Evolutionary conservation across 2,329 filamentous ascomycete genomes (phyloP), one percentile per base, ranked within the genome.

Genomic region (Coniella vitis): DNA sequence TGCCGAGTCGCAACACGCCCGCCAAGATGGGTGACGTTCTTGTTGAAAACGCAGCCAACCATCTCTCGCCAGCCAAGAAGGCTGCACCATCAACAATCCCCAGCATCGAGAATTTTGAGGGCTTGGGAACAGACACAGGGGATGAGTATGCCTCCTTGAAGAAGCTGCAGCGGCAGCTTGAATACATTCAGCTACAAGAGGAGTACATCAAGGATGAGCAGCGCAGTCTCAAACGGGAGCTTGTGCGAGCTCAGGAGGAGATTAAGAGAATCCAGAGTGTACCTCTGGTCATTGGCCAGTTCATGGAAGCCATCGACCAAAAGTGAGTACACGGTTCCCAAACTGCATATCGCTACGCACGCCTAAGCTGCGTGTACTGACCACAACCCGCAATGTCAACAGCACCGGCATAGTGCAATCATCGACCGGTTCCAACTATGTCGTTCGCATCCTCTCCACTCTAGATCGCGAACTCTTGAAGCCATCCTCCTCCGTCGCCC

Each of bases 121-220:
- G 89, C 53, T 75, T 90, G 54, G 79, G 83, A 14, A 81, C 81
- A 48, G 90, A 95, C 62, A 84, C 83, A 43, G 87, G 83, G 57
- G 91, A 97, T 67, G 91, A 97, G 66, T 98, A 98, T 69, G 89
- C 87, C 45, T 90, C 85, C 36, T 78, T 97, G 69, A 98, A 98
- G 78, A 93, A 94, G 75, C 81, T 97, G 56, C 91, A 98, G 71
- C 79, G 91, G 66, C 90, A 97, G 74, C 74, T 97, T 60, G 93
- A 98, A 83, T 97, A 95, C 69, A 95, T 97, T 66, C 89, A 96
- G 70, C 79, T 98, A 60, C 93, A 98, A 73, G 93, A 98, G 71
- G 93, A 98, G 68, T 98, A 98, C 71, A 98, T 98, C 82, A 98
- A 98, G 75, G 93, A 98, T 81, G 93, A 98, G 76, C 93, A 98